phyloP scores from a whole-genome alignment of 2,329 filamentous ascomycete genomes.

The Alternaria infectoria region DNA sequence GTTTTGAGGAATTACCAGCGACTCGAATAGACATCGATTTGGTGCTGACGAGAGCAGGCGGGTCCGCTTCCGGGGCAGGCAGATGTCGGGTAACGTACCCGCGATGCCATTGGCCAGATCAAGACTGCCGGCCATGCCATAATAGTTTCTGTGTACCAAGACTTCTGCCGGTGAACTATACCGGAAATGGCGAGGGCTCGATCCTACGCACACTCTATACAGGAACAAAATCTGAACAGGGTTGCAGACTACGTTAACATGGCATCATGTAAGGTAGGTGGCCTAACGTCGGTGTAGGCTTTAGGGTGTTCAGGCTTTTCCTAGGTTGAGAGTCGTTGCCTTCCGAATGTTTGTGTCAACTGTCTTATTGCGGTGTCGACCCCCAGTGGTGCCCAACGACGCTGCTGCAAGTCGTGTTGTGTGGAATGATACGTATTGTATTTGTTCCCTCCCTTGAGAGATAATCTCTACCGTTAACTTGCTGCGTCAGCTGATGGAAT shows the following conservation, averaged over 20 bases:
- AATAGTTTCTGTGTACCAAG: neutral
- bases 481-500: slow-evolving; percentile 9
- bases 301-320: neutral
- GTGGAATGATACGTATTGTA: neutral
- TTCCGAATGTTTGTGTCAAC: no score
- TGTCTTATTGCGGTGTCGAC: neutral
- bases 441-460: neutral
- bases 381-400: neutral
- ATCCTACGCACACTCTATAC: neutral
- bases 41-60: neutral
- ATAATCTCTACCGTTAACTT: neutral
- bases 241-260: neutral
- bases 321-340: neutral
- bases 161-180: neutral
- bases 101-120: neutral
- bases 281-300: neutral
- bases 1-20: neutral
- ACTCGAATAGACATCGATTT: neutral
- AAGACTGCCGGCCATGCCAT: neutral
- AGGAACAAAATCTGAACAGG: neutral
- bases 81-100: neutral
- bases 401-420: neutral
- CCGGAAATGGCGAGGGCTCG: neutral
- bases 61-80: neutral
- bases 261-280: neutral